Base-by-base conservation (phyloP, 2,329 filamentous ascomycete genomes). In the Fusarium nanum region DNA sequence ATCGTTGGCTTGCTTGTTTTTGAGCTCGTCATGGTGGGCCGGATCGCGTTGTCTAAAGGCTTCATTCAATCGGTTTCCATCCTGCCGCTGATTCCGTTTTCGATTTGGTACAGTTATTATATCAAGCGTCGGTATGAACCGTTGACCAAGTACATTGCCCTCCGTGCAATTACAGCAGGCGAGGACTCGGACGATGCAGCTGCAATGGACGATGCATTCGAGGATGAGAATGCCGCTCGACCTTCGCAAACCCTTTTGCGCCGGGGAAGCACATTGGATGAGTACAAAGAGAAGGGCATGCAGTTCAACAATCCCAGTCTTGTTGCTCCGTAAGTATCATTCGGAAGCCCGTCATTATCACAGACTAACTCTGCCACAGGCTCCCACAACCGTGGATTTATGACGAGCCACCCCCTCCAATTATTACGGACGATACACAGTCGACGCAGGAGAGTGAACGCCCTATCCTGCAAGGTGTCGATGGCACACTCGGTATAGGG, bases 81-180 rank as follows among this genome's bases (percentile, higher is more conserved):
- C 22, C 79, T 92, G 1, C 97, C 96, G 6, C 85, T 99, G 5
- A 83, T 97, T 7, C 83, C 91, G 12, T 88, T 89, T 32, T 98
- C 95, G 0, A 83, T 97, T 18, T 98, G 95, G 94, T 97, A 97
- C 77, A 92, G 88, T 69, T 92, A 93, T 79, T 92, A 93, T 71
- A 98, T 93, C 77, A 86, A 88, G 45, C 86, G 87, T 46, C 92
- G 92, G 2, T 99, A 96, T 75, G 92, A 93, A 75, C 95, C 96
- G 1, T 82, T 99, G 64, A 97, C 94, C 79, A 91, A 90, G 73
- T 98, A 96, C 78, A 98, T 99, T 77, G 94, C 97, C 28, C 83
- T 99, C 46, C 88, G 93, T 68, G 97, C 93, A 74, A 93, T 99
- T 63, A 88, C 91, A 70, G 85, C 88, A 27, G 66, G 69, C 1